Evolutionary conservation across 495 filamentous ascomycete species (phyloP), one percentile per base, ranked within the genome.

Genomic region (Choiromyces venosus): DNA sequence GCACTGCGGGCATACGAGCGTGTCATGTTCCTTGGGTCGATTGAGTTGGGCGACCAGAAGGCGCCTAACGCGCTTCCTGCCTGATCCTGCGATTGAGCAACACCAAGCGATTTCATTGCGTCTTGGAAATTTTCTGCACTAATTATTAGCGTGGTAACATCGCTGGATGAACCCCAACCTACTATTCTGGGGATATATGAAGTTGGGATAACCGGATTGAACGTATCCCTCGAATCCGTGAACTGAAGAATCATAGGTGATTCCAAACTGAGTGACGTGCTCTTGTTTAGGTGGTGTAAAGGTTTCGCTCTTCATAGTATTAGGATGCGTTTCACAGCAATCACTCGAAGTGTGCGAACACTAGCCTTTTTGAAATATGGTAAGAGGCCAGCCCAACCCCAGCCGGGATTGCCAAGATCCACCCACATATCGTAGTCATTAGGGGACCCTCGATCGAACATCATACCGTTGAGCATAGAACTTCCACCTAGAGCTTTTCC

Each of bases 201-300:
- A 85, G 73, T 78, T 80, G 12, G 84, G 83, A 40, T 84, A 85
- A 4, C 83, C 82, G 42, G 82, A 79, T 40, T 84, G 79, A 5
- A 86, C 69, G 3, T 84, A 84, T 7, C 85, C 85, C 39, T 77
- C 75, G 18, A 72, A 70, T 1, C 83, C 85, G 36, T 83, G 83
- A 29, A 82, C 79, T 4, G 79, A 72, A 9, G 76, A 77, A 73
- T 85, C 83, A 65, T 80, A 85, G 16, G 85, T 83, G 52, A 85
- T 84, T 46, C 73, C 77, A 42, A 79, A 79, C 66, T 76, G 33
- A 14, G 61, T 35, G 12, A 75, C 76, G 40, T 75, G 76, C 18
- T 74, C 66, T 2, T 44, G 39, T 40, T 83, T 83, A 1, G 78
- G 78, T 2, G 78, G 78, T 10, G 78, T 80, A 40, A 80, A 80